Conservation (phyloP, 2,329 filamentous ascomycete species). For the Nemania diffusa region DNA sequence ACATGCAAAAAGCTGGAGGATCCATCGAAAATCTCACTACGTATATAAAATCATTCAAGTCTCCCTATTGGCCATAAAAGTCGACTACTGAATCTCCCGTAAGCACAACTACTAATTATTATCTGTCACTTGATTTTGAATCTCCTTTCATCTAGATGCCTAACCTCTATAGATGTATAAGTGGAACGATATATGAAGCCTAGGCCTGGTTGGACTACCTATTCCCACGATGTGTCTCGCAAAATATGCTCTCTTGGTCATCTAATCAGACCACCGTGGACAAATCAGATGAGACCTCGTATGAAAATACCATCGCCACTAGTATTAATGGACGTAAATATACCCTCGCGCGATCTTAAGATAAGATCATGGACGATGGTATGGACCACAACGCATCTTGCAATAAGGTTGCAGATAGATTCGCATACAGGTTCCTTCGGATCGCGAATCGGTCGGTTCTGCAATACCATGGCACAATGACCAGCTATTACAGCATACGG, state of each 20-base stretch:
- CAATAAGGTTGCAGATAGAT: slow-evolving; percentile 14
- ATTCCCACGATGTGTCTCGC: slow-evolving; percentile 18
- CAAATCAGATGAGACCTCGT: slow-evolving; percentile 16
- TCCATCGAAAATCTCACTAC: slow-evolving; percentile 2
- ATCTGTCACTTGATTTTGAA: background rate
- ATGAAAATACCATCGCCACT: slow-evolving; percentile 1
- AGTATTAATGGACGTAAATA: background rate
- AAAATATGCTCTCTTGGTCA: slow-evolving; percentile 19
- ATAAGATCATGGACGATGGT: background rate
- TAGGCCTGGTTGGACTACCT: background rate
- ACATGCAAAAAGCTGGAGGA: background rate
- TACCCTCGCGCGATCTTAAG: background rate
- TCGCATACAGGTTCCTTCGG: background rate
- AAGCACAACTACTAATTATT: slow-evolving; percentile 20
- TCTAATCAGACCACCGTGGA: slow-evolving; percentile 12
- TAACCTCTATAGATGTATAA: background rate
- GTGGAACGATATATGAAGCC: slow-evolving; percentile 16
- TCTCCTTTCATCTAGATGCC: slow-evolving; percentile 1
- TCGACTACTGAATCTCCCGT: slow-evolving; percentile 11
- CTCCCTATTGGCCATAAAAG: slow-evolving; percentile 16
- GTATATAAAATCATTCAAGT: slow-evolving; percentile 5
- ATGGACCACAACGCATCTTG: background rate
- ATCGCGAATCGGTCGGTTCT: slow-evolving; percentile 5
- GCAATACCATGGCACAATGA: slow-evolving; percentile 2
- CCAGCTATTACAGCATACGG: background rate